Percentiles rank a stretch among this genome's conserved stretches.
phyloP scores from a whole-genome alignment of 2,329 filamentous ascomycete species.

The Trichoderma pleuroti region DNA sequence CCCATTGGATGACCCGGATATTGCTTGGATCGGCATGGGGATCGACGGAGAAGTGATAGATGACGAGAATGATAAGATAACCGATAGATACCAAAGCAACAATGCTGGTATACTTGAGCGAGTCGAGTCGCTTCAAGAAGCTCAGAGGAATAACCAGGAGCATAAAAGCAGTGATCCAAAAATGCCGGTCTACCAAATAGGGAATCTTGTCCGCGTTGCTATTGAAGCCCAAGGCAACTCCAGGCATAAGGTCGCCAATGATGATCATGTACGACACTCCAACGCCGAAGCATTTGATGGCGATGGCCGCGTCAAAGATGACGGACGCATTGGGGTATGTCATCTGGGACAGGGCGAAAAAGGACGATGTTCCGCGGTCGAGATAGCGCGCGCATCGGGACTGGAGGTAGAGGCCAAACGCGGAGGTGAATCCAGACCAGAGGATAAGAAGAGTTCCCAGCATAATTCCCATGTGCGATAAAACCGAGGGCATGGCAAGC shows the following conservation, averaged over 20 bases:
- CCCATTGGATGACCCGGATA: constrained; percentile 74
- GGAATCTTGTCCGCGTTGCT: constrained; percentile 56
- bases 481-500: constrained; percentile 88
- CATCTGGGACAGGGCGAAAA: constrained; percentile 94
- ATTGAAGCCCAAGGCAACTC: constrained; percentile 79
- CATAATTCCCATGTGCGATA: constrained; percentile 92
- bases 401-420: constrained; percentile 93
- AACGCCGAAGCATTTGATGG: constrained; percentile 96
- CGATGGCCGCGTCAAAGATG: constrained; percentile 92
- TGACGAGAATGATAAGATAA: constrained; percentile 87
- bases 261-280: constrained; percentile 98
- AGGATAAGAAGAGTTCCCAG: constrained; percentile 80
- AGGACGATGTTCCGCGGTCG: constrained; percentile 82
- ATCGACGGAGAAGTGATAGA: constrained; percentile 87
- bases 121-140: constrained; percentile 87
- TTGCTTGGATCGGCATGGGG: constrained; percentile 68
- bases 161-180: constrained; percentile 99
- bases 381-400: constrained; percentile 89
- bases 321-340: constrained; percentile 96
- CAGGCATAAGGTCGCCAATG: constrained; percentile 97
- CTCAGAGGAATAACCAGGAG: constrained; percentile 90
- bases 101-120: constrained; percentile 94
- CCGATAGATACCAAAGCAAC: constrained; percentile 89
- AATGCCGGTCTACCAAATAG: constrained; percentile 84
- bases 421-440: constrained; percentile 85